Evolutionary conservation across 2,329 filamentous ascomycete species (phyloP), one percentile per base, ranked within the genome.

Genomic region (Penicillium sp.): DNA sequence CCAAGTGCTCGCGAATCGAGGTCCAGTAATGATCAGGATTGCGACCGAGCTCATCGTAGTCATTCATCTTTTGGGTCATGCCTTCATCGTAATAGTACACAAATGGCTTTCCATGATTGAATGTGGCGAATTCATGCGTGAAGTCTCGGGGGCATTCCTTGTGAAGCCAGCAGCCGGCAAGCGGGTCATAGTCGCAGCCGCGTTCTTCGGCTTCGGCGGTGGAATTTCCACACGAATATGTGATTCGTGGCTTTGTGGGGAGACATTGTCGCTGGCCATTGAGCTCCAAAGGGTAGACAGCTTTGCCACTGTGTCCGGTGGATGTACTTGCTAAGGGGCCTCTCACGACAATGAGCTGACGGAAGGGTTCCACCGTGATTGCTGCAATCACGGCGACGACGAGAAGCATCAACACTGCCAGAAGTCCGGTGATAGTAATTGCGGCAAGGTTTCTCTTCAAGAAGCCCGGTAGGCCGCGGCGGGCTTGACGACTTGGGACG

Each of bases 141-240:
- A 51, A 56, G 36, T 60, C 57, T 18, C 38, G 52, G 1, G 57
- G 55, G 16, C 57, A 60, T 29, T 58, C 36, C n/a, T 45, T 36
- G 45, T 58, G 57, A n/a, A 60, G 34, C 55, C 57, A 60, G 45
- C 57, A 60, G 27, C 55, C 55, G 7, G 57, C 44, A 21, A 60
- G 49, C 16, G 57, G 52, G 31, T 60, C 57, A 46, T 58, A 60
- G 9, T 43, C 49, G 36, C 57, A 60, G 31, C 57, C 57, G 11
- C 45, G 49, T 2, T 31, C 38, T 47, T 55, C 42, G 6, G 57
- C 57, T 8, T 60, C 57, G 3, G 45, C 27, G 5, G 55, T 58
- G 7, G 57, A 58, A 27, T 60, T 58, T 3, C 57, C 57, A 40
- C 57, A 60, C 3, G 50, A 41, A 9, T 58, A 54, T 5, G 42